These are phyloP conservation scores for Crucihimalaya himalaica DNA, from an alignment of 345 rosid species.

Conservation along the genomic window DNA sequence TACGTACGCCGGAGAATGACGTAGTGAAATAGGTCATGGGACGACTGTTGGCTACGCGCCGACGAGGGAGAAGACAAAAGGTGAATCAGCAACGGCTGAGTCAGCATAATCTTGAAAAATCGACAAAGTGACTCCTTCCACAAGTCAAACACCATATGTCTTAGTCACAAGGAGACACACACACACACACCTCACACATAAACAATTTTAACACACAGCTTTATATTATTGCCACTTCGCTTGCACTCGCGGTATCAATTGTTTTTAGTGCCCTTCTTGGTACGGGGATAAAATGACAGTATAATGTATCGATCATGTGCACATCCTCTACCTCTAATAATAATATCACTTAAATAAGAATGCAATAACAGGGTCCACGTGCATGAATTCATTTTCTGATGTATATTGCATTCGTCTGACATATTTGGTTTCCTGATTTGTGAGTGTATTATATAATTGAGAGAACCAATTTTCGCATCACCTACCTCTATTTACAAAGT, in stretches of 20 bases:
- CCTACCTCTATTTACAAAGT: neutral
- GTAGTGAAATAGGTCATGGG: neutral
- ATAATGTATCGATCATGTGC: constrained; percentile 30
- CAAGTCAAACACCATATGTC: constrained; percentile 39
- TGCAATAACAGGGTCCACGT: constrained; percentile 28
- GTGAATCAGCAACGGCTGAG: constrained; percentile 23
- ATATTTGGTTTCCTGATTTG: constrained; percentile 7
- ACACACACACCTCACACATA: constrained; percentile 13
- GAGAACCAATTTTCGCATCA: neutral
- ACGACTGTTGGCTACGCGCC: constrained; percentile 11
- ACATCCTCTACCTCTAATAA: constrained; percentile 27
- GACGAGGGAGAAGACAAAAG: neutral
- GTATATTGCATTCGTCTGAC: neutral
- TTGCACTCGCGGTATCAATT: constrained; percentile 30
- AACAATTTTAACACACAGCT: neutral
- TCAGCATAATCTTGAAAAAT: constrained; percentile 29
- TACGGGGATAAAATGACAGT: neutral
- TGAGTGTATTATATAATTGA: neutral
- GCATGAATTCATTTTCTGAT: constrained; percentile 21
- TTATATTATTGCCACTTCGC: constrained; percentile 36
- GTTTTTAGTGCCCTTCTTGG: neutral
- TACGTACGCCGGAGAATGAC: neutral
- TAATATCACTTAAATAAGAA: neutral
- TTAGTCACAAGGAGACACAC: constrained; percentile 18
- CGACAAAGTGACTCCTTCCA: constrained; percentile 32